phyloP scores from a whole-genome alignment of 2,329 filamentous ascomycete genomes.

The Stemphylium lycopersici region DNA sequence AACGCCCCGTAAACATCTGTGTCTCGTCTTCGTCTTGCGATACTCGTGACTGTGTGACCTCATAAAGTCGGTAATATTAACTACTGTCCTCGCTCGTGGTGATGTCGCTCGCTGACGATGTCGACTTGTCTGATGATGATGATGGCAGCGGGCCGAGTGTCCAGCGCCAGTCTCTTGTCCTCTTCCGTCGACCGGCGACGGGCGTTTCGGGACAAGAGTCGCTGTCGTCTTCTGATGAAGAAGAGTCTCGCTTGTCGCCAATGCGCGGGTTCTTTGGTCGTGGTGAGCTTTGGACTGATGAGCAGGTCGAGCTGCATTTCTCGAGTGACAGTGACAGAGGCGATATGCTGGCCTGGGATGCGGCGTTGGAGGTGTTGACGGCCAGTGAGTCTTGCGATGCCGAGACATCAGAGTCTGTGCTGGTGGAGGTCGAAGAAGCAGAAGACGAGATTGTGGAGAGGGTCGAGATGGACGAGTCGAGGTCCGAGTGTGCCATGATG shows the following conservation, averaged over 20 bases:
- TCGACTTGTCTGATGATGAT: conserved; percentile 22
- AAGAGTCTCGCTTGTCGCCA: conserved; percentile 54
- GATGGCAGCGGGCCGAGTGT: conserved; percentile 57
- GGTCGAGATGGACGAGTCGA: conserved; percentile 52
- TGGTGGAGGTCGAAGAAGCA: conserved; percentile 12
- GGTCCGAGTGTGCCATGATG: conserved; percentile 62
- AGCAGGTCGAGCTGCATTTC: conserved; percentile 16
- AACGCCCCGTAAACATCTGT: conserved; percentile 1
- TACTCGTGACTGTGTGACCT: conserved; percentile 3
- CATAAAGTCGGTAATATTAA: conserved; percentile 13
- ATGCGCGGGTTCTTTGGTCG: conserved; percentile 34
- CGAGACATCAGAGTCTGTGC: conserved; percentile 16
- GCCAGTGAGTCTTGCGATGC: conserved; percentile 23
- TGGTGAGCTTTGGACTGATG: conserved; percentile 34
- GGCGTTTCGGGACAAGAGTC: conserved; percentile 60
- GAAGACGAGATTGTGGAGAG: conserved; percentile 31
- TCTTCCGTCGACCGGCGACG: conserved; percentile 59
- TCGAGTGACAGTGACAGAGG: conserved; percentile 14
- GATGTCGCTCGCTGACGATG: conserved; percentile 30
- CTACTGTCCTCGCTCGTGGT: conserved; percentile 39
- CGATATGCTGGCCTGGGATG: conserved; percentile 23
- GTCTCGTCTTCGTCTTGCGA: neutral
- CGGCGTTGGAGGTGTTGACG: conserved; percentile 15
- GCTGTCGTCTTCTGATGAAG: conserved; percentile 54
- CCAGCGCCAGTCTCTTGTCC: conserved; percentile 63